phyloP scores from a whole-genome alignment of 192 early-diverging fungal species.

The Coemansia interrupta region DNA sequence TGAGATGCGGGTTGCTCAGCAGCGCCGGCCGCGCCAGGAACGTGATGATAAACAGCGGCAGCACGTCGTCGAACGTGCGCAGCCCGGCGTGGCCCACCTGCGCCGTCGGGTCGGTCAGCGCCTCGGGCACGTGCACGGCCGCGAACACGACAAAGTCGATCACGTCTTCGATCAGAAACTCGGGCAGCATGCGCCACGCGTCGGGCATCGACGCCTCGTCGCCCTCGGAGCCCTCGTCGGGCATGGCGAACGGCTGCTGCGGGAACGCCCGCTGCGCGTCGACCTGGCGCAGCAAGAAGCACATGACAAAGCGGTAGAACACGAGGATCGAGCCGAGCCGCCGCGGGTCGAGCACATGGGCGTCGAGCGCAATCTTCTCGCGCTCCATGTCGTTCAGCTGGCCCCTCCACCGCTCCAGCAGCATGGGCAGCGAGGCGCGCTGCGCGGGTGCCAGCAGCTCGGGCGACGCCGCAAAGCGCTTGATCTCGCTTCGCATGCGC shows the following conservation, averaged over 20 bases:
- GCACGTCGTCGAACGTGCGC: conserved; percentile 47
- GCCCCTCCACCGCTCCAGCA: conserved; percentile 60
- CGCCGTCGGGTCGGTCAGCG: conserved; percentile 27
- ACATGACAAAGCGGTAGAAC: conserved; percentile 90
- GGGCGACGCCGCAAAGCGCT: conserved; percentile 45
- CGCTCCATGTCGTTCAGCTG: conserved; percentile 69
- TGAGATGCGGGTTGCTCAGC: conserved; percentile 93
- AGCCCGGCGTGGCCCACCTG: conserved; percentile 32
- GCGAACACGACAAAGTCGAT: conserved; percentile 52
- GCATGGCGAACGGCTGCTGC: conserved; percentile 39
- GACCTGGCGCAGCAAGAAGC: conserved; percentile 76
- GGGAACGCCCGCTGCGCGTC: conserved; percentile 52
- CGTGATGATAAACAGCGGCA: conserved; percentile 68
- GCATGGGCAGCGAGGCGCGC: conserved; percentile 33
- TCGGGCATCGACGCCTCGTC: conserved; percentile 11
- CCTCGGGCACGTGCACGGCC: conserved; percentile 27
- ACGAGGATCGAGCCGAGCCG: conserved; percentile 61
- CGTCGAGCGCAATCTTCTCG: conserved; percentile 68
- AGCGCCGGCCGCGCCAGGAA: conserved; percentile 75
- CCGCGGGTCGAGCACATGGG: conserved; percentile 72
- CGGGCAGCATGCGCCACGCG: conserved; percentile 72
- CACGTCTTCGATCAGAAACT: conserved; percentile 90
- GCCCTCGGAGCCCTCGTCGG: conserved; percentile 10
- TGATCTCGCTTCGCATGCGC: conserved; percentile 67
- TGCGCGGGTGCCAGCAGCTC: conserved; percentile 20